Evolutionary conservation across 2,329 filamentous ascomycete genomes (phyloP), one percentile per base, ranked within the genome.

Genomic region (Colletotrichum sp.): DNA sequence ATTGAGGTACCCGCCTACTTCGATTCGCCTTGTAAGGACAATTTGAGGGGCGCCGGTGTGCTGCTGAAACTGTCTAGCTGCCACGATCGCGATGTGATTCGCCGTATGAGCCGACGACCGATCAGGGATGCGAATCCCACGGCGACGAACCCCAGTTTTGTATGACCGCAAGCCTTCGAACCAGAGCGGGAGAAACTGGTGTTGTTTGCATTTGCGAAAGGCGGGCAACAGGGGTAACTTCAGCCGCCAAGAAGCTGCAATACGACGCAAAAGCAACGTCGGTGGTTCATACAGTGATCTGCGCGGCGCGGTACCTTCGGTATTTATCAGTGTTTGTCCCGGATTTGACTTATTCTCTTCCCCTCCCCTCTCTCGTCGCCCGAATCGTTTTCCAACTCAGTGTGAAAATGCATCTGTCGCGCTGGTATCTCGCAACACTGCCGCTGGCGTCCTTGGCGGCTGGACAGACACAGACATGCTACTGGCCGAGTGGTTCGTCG

Each of bases 381-480:
- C 7, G 49, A 60, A 13, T 24, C 28, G 6, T 21, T 21, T 7
- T 44, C 12, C 52, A 18, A 57, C 30, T 34, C 7, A 28, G 2
- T 44, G 24, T 15, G 10, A 21, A 65, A 12, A 69, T 69, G 63
- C 44, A 66, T 21, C 26, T 63, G 59, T 26, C 70, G 18, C 10
- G 64, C n/a, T 65, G 64, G 70, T 18, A 21, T 34, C 57, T 76
- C 34, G 57, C 64, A 12, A 10, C 49, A 6, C 8, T 49, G 4
- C 3, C 21, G 18, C 8, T 52, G 44, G 26, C 9, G 26, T 34
- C 64, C 32, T 28, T 28, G 10, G 70, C 71, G 32, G 62, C 57
- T 21, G 70, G 70, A 9, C 73, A 76, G 69, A 59, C 21, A 9
- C 73, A 76, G 55, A 64, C 18, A 2, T 76, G 73, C 7, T 76